phyloP scores from a whole-genome alignment of 441 rosid species.

The Pelargonium myrrhifolium region DNA sequence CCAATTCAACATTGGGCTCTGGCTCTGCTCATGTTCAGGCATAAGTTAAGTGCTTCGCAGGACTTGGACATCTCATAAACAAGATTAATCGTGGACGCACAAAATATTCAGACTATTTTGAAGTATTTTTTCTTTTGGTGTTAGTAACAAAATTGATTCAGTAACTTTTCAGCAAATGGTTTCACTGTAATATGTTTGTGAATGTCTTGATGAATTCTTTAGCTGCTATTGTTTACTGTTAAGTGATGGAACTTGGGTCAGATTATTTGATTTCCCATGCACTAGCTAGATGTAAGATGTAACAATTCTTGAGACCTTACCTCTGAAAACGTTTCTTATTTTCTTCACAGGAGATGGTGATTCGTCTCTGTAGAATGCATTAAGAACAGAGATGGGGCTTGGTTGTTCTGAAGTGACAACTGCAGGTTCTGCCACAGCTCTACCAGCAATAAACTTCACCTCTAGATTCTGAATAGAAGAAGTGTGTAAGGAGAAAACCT shows the following conservation, averaged over 20 bases:
- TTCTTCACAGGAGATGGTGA: constrained; percentile 76
- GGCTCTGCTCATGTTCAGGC: not conserved
- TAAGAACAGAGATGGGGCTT: constrained; percentile 91
- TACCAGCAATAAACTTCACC: constrained; percentile 31
- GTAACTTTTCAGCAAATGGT: not conserved
- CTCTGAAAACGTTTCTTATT: constrained; percentile 54
- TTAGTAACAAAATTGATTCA: not conserved
- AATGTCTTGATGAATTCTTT: not conserved
- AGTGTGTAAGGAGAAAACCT: constrained; percentile 15
- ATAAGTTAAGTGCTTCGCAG: not conserved
- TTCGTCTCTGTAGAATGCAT: constrained; percentile 67
- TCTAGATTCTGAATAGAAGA: constrained; percentile 42
- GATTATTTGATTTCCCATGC: not conserved
- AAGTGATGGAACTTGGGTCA: not conserved
- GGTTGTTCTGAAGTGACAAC: constrained; percentile 63
- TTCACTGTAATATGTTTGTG: not conserved
- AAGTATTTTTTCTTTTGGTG: not conserved
- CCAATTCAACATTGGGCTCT: not conserved
- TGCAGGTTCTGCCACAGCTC: constrained; percentile 28
- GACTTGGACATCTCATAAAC: not conserved
- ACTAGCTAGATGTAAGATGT: not conserved
- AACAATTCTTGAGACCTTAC: constrained; percentile 27
- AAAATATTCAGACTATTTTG: not conserved
- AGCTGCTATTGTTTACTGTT: not conserved
- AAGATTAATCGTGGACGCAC: not conserved